Evolutionary conservation across 768 basidiomycete genomes (phyloP), one percentile per base, ranked within the genome.

Genomic region (Tylopilus felleus): DNA sequence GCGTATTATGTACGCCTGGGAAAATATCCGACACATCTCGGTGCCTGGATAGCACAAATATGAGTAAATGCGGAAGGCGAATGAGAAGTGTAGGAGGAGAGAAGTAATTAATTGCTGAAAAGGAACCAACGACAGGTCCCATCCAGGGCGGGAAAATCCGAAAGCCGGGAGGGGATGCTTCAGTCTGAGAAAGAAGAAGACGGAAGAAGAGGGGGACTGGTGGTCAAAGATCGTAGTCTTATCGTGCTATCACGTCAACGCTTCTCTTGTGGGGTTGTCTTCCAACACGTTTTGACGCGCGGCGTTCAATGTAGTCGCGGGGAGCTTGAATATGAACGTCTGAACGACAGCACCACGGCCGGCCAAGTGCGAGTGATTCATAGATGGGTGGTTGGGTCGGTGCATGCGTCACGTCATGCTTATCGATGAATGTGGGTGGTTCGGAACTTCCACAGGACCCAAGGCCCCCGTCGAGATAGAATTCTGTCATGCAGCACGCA

Each of bases 41-140:
- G 58, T 63, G 52, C 62, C 62, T 63, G 51, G 50, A 28, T 3
- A 33, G 17, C 27, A 51, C 50, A 38, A 49, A 60, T 53, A 60
- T 25, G 46, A 51, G 47, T 19, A 60, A 52, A 63, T 60, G 40
- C 5, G 45, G 49, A 49, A 38, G 40, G 25, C 22, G 36, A 13
- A n/a, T 8, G 28, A 44, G 40, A 49, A 51, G 41, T 5, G 19
- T 8, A 28, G 57, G 58, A 47, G 42, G 35, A 22, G 8, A 25
- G 50, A 39, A 38, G 39, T 14, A 45, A 49, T 49, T 33, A 35
- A 44, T n/a, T n/a, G 19, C 40, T 35, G 40, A 47, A 45, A 52
- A 46, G 33, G 55, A 51, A 47, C 23, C 17, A 4, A 28, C n/a
- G 14, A 31, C 45, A 44, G 48, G 47, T 31, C 7, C 31, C 39